phyloP scores from a whole-genome alignment of 371 early-diverging fungal genomes.

The Mortierella sp. region DNA sequence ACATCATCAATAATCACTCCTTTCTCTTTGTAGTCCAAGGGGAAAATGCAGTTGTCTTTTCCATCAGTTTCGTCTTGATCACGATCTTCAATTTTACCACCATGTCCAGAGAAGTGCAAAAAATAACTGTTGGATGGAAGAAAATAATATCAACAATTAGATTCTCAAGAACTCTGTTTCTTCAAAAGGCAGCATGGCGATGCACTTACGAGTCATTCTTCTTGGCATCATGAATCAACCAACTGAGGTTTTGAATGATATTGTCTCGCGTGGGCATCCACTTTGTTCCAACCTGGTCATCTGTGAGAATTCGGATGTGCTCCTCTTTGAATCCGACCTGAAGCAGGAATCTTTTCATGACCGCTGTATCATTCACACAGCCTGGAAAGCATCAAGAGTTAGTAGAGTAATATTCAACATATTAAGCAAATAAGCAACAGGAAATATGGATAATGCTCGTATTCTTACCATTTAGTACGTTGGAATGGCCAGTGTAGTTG shows the following conservation, averaged over 20 bases:
- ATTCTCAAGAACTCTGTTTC: not conserved
- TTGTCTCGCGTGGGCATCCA: conserved; percentile 76
- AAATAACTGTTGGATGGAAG: conserved; percentile 49
- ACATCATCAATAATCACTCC: conserved; percentile 85
- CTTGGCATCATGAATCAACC: conserved; percentile 77
- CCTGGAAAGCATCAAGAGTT: conserved; percentile 57
- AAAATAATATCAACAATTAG: not conserved
- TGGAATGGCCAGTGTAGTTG: conserved; percentile 44
- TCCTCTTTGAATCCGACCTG: conserved; percentile 64
- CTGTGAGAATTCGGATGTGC: conserved; percentile 75
- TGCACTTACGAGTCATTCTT: conserved; percentile 72
- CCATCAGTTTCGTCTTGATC: conserved; percentile 80
- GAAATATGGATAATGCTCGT: no score
- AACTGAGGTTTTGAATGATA: conserved; percentile 76
- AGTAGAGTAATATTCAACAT: no score
- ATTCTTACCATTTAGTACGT: conserved; percentile 39
- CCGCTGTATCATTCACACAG: conserved; percentile 80
- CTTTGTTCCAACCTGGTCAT: conserved; percentile 71
- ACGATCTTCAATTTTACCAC: conserved; percentile 63
- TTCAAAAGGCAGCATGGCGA: not conserved
- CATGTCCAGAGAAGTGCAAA: conserved; percentile 86
- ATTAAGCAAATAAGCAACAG: no score
- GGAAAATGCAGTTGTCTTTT: conserved; percentile 81
- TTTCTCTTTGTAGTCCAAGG: conserved; percentile 73
- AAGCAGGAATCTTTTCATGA: conserved; percentile 69